Percentiles rank a stretch among this genome's conserved stretches.
Evolutionary conservation across 441 rosid species (phyloP).

Genomic region (California macrophylla): DNA sequence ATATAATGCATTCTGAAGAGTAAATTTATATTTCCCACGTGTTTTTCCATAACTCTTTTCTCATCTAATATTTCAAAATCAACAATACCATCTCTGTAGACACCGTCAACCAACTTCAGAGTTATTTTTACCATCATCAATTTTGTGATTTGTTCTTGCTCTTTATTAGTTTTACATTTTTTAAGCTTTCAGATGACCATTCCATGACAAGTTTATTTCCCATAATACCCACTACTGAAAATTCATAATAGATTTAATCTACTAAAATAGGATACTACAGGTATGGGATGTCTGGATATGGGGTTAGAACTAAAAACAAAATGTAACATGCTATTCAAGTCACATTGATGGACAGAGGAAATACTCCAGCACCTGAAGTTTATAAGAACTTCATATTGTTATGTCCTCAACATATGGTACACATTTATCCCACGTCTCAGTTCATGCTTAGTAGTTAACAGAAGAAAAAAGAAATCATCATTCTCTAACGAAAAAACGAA

Average conservation of each 20-base stretch:
- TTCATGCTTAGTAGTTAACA: neutral
- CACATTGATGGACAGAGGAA: neutral
- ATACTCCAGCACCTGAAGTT: neutral
- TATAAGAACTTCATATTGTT: neutral
- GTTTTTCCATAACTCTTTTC: neutral
- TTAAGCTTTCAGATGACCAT: neutral
- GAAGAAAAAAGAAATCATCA: slow-evolving; percentile 5
- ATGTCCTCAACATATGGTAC: neutral
- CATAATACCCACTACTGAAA: neutral
- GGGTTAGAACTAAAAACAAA: neutral
- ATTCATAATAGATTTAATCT: neutral
- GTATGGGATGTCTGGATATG: neutral
- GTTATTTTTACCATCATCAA: neutral
- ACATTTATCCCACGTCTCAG: neutral
- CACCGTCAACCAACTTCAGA: neutral
- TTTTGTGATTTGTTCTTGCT: neutral
- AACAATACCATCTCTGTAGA: neutral
- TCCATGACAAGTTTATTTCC: neutral
- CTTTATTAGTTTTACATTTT: neutral
- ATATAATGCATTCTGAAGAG: too few relatives aligned
- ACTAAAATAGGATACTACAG: neutral
- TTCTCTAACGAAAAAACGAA: neutral
- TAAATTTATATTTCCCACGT: neutral
- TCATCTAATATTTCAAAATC: slow-evolving; percentile 2
- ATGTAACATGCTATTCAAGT: neutral